A percentile compares a stretch with the other conserved stretches of the same genome.
These are phyloP conservation scores for Prunus salicina DNA, from an alignment of 306 rosid genomes.

Conservation along the genomic window DNA sequence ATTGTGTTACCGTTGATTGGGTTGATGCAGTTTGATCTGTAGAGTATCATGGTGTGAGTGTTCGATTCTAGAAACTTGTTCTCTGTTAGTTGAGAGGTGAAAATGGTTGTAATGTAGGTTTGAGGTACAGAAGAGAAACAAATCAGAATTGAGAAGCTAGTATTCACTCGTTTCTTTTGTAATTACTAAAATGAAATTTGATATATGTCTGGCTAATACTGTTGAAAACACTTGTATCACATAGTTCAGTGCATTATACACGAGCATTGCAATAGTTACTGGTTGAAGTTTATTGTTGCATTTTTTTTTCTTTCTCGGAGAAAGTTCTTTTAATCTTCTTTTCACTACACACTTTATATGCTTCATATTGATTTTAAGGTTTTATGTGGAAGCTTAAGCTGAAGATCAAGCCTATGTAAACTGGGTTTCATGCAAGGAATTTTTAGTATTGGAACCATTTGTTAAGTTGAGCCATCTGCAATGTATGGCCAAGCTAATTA, in stretches of 20 bases:
- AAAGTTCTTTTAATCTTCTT: background rate
- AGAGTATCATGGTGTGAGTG: background rate
- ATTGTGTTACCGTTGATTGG: background rate
- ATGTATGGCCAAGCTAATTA: constrained; percentile 75
- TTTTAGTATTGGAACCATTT: constrained; percentile 18
- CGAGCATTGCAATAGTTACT: background rate
- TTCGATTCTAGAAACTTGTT: background rate
- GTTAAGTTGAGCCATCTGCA: constrained; percentile 18
- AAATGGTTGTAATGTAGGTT: background rate
- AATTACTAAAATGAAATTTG: too few relatives aligned
- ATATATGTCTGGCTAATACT: too few relatives aligned
- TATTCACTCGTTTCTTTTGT: too few relatives aligned
- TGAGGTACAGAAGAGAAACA: background rate
- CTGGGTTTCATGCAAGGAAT: constrained; percentile 16
- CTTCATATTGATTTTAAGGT: background rate
- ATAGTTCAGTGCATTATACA: background rate
- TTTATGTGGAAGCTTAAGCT: constrained; percentile 5
- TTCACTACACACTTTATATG: background rate
- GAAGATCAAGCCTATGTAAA: constrained; percentile 22
- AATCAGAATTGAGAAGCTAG: too few relatives aligned
- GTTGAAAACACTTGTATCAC: background rate
- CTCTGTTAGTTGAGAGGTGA: background rate
- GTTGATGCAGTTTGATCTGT: background rate
- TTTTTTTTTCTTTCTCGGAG: too few relatives aligned
- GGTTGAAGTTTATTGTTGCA: background rate